Conservation (phyloP, 1,284 basidiomycete genomes). For the Mycosarcoma mackinlayi region DNA sequence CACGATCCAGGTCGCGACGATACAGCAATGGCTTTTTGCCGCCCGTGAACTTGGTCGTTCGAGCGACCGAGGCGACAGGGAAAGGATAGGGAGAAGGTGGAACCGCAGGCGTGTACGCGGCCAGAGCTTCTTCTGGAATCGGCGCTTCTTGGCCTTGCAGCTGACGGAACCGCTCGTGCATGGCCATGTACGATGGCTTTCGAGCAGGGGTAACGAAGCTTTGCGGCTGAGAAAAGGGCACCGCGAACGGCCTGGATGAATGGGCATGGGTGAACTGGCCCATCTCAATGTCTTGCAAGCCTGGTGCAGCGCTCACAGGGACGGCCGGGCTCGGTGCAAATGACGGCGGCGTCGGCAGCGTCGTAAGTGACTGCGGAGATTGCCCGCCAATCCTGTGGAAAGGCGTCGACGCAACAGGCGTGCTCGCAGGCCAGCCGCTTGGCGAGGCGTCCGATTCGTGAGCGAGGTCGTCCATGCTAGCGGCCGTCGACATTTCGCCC, state of each 20-base stretch:
- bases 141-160: constrained; percentile 37
- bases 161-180: constrained; percentile 48
- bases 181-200: constrained; percentile 48
- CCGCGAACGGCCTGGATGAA: constrained; percentile 1
- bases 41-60: constrained; percentile 29
- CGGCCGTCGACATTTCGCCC: constrained; percentile 40
- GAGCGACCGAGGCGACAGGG: constrained; percentile 46
- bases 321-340: constrained; percentile 39
- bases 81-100: constrained; percentile 65
- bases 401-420: constrained; percentile 54
- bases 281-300: not conserved
- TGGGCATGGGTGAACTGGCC: constrained; percentile 1
- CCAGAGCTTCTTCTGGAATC: constrained; percentile 31
- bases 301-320: not conserved
- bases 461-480: constrained; percentile 29
- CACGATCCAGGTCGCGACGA: constrained; percentile 54
- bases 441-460: constrained; percentile 8
- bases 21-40: constrained; percentile 32
- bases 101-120: constrained; percentile 36
- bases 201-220: constrained; percentile 60
- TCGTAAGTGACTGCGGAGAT: constrained; percentile 19
- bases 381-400: constrained; percentile 21
- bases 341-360: constrained; percentile 46
- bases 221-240: constrained; percentile 21
- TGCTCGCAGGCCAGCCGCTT: constrained; percentile 21